Evolutionary conservation across 2,329 filamentous ascomycete species (phyloP).

Genomic region (Leptodontidium sp.): DNA sequence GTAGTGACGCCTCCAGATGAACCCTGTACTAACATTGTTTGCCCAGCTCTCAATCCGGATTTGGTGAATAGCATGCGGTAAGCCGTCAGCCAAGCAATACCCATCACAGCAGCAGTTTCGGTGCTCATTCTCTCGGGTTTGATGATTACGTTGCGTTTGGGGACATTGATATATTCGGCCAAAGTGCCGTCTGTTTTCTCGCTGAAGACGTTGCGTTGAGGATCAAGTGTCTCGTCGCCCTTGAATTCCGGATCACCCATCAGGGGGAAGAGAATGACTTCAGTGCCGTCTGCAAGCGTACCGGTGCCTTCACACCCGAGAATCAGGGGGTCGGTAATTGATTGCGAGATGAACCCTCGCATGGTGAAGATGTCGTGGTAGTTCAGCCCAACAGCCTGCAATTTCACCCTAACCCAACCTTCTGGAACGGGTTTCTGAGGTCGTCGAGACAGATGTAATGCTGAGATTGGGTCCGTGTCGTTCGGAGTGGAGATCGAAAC

Average conservation of each 20-base stretch:
- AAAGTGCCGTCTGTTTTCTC: slow-evolving; percentile 37
- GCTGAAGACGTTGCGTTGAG: slow-evolving; percentile 35
- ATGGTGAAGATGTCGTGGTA: slow-evolving; percentile 41
- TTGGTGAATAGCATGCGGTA: slow-evolving; percentile 40
- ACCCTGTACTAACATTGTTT: slow-evolving; percentile 41
- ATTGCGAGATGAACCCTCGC: slow-evolving; percentile 29
- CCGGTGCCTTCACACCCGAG: slow-evolving; percentile 39
- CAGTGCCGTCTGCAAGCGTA: slow-evolving; percentile 35
- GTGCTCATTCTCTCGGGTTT: slow-evolving; percentile 33
- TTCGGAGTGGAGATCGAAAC: slow-evolving; percentile 22
- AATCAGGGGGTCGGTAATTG: slow-evolving; percentile 33
- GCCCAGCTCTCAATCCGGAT: slow-evolving; percentile 36
- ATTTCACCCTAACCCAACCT: slow-evolving; percentile 36
- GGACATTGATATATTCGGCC: slow-evolving; percentile 39
- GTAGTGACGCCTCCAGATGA: slow-evolving; percentile 37
- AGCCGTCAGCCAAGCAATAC: slow-evolving; percentile 41
- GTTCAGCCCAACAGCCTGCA: slow-evolving; percentile 36
- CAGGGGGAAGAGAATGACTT: slow-evolving; percentile 38
- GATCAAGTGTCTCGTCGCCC: slow-evolving; percentile 39
- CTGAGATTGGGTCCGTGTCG: slow-evolving; percentile 32
- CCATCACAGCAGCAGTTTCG: slow-evolving; percentile 38
- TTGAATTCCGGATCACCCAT: slow-evolving; percentile 37
- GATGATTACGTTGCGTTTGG: slow-evolving; percentile 33
- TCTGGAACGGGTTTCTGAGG: slow-evolving; percentile 28
- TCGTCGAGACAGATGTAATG: slow-evolving; percentile 27